A percentile compares a stretch with the other conserved stretches of the same genome.
Conservation (phyloP, 1,284 basidiomycete genomes). For the Tranzscheliella williamsii region DNA sequence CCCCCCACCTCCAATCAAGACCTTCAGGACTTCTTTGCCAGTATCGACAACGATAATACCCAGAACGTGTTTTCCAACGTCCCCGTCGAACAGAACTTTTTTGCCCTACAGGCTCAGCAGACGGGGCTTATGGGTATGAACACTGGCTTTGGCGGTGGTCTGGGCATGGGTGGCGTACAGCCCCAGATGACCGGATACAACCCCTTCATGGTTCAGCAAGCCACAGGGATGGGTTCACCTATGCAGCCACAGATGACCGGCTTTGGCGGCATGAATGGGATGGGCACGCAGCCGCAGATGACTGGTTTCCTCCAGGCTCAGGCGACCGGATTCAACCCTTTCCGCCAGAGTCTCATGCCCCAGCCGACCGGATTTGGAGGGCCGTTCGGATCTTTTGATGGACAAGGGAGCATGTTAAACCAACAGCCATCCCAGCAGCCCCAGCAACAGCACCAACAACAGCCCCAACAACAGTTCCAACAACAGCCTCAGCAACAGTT, state of each 20-base stretch:
- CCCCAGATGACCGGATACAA: constrained; percentile 63
- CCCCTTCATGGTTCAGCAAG: constrained; percentile 58
- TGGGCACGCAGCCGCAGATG: constrained; percentile 55
- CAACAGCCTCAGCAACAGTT: constrained; percentile 10
- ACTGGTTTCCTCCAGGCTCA: constrained; percentile 69
- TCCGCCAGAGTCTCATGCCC: constrained; percentile 63
- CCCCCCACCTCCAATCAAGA: constrained; percentile 60
- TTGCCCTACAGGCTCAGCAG: constrained; percentile 39
- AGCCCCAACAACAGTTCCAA: constrained; percentile 8
- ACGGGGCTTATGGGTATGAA: constrained; percentile 44
- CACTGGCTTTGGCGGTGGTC: constrained; percentile 42
- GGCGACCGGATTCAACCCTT: constrained; percentile 75
- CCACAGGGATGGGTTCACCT: constrained; percentile 39
- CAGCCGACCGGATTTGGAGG: constrained; percentile 49
- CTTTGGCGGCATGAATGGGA: constrained; percentile 4
- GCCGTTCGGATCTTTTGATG: constrained; percentile 25
- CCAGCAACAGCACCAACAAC: constrained; percentile 8
- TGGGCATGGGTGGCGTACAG: constrained; percentile 63
- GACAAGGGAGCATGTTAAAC: constrained; percentile 12
- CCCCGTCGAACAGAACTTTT: constrained; percentile 29
- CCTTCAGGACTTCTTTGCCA: constrained; percentile 84
- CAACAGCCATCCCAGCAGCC: constrained; percentile 25
- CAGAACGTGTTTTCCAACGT: constrained; percentile 69
- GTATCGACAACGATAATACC: constrained; percentile 81
- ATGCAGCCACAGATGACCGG: constrained; percentile 70